Evolutionary conservation across 441 rosid species (phyloP).

Genomic region (Sinapis alba): DNA sequence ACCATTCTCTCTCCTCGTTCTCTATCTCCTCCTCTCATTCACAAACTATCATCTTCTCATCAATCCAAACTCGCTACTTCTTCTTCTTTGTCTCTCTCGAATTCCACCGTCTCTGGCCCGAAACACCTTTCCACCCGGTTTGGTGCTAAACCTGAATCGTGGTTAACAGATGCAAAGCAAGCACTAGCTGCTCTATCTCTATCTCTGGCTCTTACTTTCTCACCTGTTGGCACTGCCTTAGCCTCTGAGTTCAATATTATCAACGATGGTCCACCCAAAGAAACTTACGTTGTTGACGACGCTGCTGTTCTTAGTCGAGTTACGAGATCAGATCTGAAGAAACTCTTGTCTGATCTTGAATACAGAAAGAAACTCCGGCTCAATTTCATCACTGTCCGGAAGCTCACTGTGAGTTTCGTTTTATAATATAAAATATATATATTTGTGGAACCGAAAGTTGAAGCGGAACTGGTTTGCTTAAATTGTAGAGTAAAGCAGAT

Average conservation of each 20-base stretch:
- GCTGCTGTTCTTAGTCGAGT: slow-evolving; percentile 92
- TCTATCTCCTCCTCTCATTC: slow-evolving; percentile 54
- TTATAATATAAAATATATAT: neutral
- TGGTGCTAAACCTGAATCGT: slow-evolving; percentile 41
- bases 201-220: slow-evolving; percentile 75
- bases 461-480: slow-evolving; percentile 13
- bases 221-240: slow-evolving; percentile 69
- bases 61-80: slow-evolving; percentile 48
- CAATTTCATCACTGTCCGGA: slow-evolving; percentile 83
- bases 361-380: slow-evolving; percentile 75
- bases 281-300: slow-evolving; percentile 80
- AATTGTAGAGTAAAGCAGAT: slow-evolving; percentile 94
- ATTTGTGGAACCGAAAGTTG: neutral
- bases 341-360: slow-evolving; percentile 87
- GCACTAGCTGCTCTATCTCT: slow-evolving; percentile 83
- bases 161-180: slow-evolving; percentile 69
- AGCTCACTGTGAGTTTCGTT: slow-evolving; percentile 77
- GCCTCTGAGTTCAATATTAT: slow-evolving; percentile 92
- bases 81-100: slow-evolving; percentile 46
- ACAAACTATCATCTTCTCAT: slow-evolving; percentile 44
- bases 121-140: slow-evolving; percentile 44
- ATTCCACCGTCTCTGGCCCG: slow-evolving; percentile 45
- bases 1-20: slow-evolving; percentile 73
- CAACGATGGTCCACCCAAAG: slow-evolving; percentile 84
- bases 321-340: slow-evolving; percentile 77